These are phyloP conservation scores for Camelina neglecta DNA, from an alignment of 345 rosid species.

Conservation along the genomic window DNA sequence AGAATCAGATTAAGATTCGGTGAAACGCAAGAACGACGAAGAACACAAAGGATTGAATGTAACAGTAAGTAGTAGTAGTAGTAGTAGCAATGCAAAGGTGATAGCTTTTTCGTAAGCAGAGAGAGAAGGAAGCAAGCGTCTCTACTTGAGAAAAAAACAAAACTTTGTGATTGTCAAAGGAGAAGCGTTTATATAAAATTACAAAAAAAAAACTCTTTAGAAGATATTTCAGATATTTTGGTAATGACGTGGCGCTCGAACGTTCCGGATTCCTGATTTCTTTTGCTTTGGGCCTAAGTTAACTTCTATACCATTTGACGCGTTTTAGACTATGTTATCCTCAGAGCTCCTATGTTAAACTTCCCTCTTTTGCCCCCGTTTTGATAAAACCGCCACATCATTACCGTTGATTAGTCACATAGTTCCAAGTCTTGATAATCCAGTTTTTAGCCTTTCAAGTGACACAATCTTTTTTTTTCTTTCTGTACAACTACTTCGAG, in stretches of 20 bases:
- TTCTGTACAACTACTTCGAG: not conserved
- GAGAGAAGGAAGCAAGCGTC: not conserved
- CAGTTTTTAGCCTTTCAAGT: too few species aligned
- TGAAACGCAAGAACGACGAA: not conserved
- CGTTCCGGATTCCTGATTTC: conserved; percentile 42
- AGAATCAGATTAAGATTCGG: conserved; percentile 8
- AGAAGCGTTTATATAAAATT: conserved; percentile 42
- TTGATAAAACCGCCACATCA: too few species aligned
- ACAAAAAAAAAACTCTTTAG: conserved; percentile 12
- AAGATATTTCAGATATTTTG: conserved; percentile 55
- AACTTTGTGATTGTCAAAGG: accelerated
- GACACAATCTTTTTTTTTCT: not conserved
- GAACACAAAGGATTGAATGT: not conserved
- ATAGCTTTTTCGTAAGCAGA: conserved; percentile 2
- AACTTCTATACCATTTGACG: not conserved
- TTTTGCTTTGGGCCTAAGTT: conserved; percentile 45
- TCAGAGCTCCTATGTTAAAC: not conserved
- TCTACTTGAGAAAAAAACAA: too few species aligned
- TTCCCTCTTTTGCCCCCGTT: not conserved
- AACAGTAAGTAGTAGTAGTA: not conserved
- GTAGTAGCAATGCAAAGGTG: not conserved
- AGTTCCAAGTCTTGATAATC: too few species aligned
- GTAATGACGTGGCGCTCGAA: conserved; percentile 42
- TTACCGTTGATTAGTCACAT: too few species aligned
- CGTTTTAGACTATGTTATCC: conserved; percentile 23